These are phyloP conservation scores for Argentina anserina DNA, from an alignment of 306 rosid genomes.

Conservation along the genomic window DNA sequence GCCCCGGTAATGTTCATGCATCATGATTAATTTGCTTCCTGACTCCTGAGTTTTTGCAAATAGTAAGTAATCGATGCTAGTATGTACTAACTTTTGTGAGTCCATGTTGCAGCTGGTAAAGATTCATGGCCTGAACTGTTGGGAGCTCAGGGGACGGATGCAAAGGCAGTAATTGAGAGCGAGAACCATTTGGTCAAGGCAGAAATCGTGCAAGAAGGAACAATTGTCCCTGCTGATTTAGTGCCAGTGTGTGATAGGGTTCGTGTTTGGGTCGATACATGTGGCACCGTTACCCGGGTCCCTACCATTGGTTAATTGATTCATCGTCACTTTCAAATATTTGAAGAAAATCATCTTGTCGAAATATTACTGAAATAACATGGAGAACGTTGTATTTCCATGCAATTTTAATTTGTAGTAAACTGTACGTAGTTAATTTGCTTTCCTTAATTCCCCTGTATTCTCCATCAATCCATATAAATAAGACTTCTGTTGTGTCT, in stretches of 20 bases:
- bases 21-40: neutral
- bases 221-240: conserved; percentile 33
- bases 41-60: neutral
- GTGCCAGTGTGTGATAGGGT: conserved; percentile 41
- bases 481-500: neutral
- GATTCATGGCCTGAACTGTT: conserved; percentile 56
- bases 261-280: conserved; percentile 39
- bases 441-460: neutral
- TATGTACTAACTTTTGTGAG: neutral
- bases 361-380: neutral
- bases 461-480: neutral
- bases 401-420: neutral
- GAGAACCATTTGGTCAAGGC: conserved; percentile 41
- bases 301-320: conserved; percentile 40
- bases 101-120: conserved; percentile 23
- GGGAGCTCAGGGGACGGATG: conserved; percentile 39
- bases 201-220: conserved; percentile 32
- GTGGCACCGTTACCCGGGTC: conserved; percentile 25
- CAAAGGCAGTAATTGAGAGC: conserved; percentile 25
- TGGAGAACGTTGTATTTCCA: neutral
- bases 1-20: neutral
- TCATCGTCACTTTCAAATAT: neutral
- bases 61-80: neutral
- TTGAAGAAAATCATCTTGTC: neutral
- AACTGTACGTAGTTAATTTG: neutral